These are phyloP conservation scores for Sugiyamaella pinicola DNA, from an alignment of 1,139 yeast genomes.

Conservation along the genomic window DNA sequence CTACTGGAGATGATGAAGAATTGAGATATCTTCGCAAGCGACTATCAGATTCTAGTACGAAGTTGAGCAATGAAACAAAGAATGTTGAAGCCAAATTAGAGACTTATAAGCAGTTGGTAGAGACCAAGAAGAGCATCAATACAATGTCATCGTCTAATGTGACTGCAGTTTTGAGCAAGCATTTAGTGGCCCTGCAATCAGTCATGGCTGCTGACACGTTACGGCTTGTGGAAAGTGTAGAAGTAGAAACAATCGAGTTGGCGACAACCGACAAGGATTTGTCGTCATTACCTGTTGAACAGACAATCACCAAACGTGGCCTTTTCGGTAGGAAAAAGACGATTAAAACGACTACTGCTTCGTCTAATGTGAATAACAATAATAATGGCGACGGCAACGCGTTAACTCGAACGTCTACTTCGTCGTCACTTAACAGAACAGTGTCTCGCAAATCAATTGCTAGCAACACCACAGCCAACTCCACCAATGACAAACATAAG, in stretches of 20 bases:
- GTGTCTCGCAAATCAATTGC: conserved; percentile 8
- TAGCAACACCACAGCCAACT: conserved; percentile 11
- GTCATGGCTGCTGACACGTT: conserved; percentile 74
- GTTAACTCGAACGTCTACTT: conserved; percentile 10
- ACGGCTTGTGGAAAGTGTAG: conserved; percentile 78
- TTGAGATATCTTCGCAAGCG: conserved; percentile 63
- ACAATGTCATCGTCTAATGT: conserved; percentile 25
- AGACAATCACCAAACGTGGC: conserved; percentile 37
- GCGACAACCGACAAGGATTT: conserved; percentile 69
- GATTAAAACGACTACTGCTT: conserved; percentile 1
- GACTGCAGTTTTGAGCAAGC: conserved; percentile 50
- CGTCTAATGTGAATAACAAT: neutral
- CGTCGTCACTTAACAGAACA: conserved; percentile 10
- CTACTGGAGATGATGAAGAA: conserved; percentile 61
- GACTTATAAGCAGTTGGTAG: conserved; percentile 34
- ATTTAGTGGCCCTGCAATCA: conserved; percentile 58
- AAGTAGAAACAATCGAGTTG: conserved; percentile 83
- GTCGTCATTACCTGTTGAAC: conserved; percentile 41
- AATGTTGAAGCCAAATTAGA: conserved; percentile 41
- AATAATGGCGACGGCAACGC: conserved; percentile 1
- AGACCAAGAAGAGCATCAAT: conserved; percentile 31
- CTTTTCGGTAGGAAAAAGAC: conserved; percentile 32
- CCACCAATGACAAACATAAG: conserved; percentile 8
- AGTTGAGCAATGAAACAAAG: conserved; percentile 32
- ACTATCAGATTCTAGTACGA: conserved; percentile 47